Base-by-base conservation (phyloP, 495 filamentous ascomycete species). In the Arthonia radiata region DNA sequence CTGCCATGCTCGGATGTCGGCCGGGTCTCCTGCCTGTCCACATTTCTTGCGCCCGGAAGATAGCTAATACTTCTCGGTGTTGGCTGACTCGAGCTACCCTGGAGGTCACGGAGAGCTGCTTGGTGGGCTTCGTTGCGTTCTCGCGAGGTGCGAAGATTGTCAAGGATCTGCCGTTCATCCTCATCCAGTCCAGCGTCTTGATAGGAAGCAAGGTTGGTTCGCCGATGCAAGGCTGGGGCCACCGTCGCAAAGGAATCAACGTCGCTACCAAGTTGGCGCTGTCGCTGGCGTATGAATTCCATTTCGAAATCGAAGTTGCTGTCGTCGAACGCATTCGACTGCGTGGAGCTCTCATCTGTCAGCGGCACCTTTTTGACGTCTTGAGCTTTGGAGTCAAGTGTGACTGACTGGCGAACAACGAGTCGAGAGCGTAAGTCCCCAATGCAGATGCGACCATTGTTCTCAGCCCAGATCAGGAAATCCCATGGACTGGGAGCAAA, bases 401-500 rank as follows among this genome's bases (percentile, higher is more conserved):
- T 38, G 5, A 91, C 44, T 15, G 75, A 61, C 42, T 97, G 86
- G 17, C 76, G 66, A 15, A 68, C 67, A 13, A 57, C 48, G 33
- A 90, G 79, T 13, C 68, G 65, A 31, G 64, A 67, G 13, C 86
- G 71, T 13, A 82, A 50, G 52, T 97, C 86, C 2, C 74, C 74
- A 24, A 94, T 55, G 7, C 80, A 82, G 18, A 83, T 61, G 35
- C 74, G 61, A 5, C 78, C 82, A 33, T 69, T 71, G 34, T 90
- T 72, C 49, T 97, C 86, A 13, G 80, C 66, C 81, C 83, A 93
- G 14, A 89, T 74, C 18, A 97, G 56, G 10, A 97, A 61, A 44
- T 97, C 83, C 62, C 70, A 76, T 6, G 82, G 78, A 12, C 73
- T 76, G 2, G 86, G 81, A 0, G 76, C 72, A 42, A 97, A 97